These are phyloP conservation scores for Metrosideros polymorpha DNA, from an alignment of 441 rosid genomes.

Conservation along the genomic window DNA sequence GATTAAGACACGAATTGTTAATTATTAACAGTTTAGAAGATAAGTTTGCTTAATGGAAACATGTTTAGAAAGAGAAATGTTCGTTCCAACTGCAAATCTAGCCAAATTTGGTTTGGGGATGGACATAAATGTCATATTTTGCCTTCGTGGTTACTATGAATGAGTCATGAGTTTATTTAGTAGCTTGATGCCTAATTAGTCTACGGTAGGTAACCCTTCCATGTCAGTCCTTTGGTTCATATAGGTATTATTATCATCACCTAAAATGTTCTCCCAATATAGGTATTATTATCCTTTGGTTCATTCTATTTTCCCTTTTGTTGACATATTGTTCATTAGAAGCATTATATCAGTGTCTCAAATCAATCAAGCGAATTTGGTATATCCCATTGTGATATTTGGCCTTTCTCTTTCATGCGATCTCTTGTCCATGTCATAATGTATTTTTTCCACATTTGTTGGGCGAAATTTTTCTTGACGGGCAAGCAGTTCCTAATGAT, in stretches of 20 bases:
- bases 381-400: background rate
- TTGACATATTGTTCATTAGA: background rate
- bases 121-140: background rate
- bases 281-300: no score
- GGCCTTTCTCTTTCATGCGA: background rate
- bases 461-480: conserved; percentile 92
- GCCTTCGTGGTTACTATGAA: background rate
- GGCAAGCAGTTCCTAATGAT: conserved; percentile 87
- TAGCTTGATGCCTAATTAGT: background rate
- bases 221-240: background rate
- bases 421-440: background rate
- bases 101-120: no score
- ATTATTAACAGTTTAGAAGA: background rate
- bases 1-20: no score
- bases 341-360: background rate
- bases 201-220: background rate
- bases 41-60: background rate
- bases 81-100: no score
- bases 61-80: background rate
- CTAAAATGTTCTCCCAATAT: no score
- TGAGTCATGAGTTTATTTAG: background rate
- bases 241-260: no score
- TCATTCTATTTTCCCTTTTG: background rate
- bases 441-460: conserved; percentile 1
- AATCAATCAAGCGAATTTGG: background rate